Conservation (phyloP, 805 yeast species). For the Jamesozyma rosinii region DNA sequence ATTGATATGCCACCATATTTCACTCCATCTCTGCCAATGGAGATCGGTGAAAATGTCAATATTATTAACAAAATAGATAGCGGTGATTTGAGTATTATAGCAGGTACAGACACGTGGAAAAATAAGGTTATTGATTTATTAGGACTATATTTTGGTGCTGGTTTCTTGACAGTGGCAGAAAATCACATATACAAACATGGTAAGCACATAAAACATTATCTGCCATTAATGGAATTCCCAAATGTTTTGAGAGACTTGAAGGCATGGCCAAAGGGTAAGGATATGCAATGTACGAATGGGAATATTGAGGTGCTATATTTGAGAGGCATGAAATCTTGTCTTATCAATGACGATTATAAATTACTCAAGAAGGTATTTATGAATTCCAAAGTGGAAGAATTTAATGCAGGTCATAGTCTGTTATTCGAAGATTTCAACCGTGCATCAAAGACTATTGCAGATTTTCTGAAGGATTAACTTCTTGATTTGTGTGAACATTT, state of each 20-base stretch:
- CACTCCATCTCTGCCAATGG: slow-evolving; percentile 15
- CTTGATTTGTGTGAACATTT: not conserved
- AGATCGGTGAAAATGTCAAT: slow-evolving; percentile 15
- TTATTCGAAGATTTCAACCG: slow-evolving; percentile 22
- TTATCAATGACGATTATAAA: slow-evolving; percentile 31
- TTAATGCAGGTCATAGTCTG: slow-evolving; percentile 27
- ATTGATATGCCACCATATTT: slow-evolving; percentile 31
- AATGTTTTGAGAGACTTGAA: slow-evolving; percentile 16
- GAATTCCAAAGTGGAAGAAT: slow-evolving; percentile 15
- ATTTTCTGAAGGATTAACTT: slow-evolving; percentile 13
- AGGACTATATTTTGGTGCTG: slow-evolving; percentile 25
- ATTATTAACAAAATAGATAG: slow-evolving; percentile 15
- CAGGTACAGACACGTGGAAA: slow-evolving; percentile 20
- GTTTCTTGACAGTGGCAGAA: slow-evolving; percentile 18
- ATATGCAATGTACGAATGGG: slow-evolving; percentile 3
- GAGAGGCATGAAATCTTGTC: slow-evolving; percentile 36
- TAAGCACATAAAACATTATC: slow-evolving; percentile 12
- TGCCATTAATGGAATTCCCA: slow-evolving; percentile 23
- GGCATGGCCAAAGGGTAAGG: slow-evolving; percentile 16
- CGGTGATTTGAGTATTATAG: slow-evolving; percentile 14
- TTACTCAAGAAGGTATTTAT: slow-evolving; percentile 20
- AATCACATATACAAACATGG: slow-evolving; percentile 11
- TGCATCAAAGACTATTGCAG: slow-evolving; percentile 9
- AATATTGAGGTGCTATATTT: slow-evolving; percentile 35
- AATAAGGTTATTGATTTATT: slow-evolving; percentile 13